Conservation (phyloP, 1,284 basidiomycete species). For the Rhodofomes roseus region DNA sequence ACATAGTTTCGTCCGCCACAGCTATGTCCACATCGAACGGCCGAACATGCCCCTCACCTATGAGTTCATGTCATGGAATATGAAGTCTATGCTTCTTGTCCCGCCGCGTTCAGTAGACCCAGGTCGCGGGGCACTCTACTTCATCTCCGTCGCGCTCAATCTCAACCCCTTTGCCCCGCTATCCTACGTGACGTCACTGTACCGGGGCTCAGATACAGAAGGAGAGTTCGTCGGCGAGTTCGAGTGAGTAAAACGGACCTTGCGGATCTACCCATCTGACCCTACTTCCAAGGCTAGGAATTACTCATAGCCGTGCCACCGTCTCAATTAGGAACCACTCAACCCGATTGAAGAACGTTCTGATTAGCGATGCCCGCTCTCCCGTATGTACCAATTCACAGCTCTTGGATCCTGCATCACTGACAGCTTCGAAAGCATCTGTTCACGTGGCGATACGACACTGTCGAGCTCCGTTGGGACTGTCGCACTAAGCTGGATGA, state of each 20-base stretch:
- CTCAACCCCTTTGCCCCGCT: conserved; percentile 42
- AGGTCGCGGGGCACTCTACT: conserved; percentile 34
- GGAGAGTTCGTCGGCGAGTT: conserved; percentile 41
- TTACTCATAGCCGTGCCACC: conserved; percentile 38
- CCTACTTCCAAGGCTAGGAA: conserved; percentile 26
- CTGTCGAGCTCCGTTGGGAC: conserved; percentile 38
- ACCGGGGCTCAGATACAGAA: conserved; percentile 26
- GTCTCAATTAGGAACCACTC: conserved; percentile 35
- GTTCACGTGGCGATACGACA: conserved; percentile 35
- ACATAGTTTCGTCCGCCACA: not conserved
- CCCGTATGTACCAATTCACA: conserved; percentile 16
- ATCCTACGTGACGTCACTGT: conserved; percentile 38
- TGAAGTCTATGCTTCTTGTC: conserved; percentile 33
- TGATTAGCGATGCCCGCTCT: conserved; percentile 31
- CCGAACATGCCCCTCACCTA: conserved; percentile 35
- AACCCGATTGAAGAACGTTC: conserved; percentile 34
- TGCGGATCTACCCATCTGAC: not conserved
- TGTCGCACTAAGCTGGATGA: conserved; percentile 39
- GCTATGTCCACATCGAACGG: conserved; percentile 21
- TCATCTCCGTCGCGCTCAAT: conserved; percentile 38
- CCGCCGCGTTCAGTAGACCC: conserved; percentile 28
- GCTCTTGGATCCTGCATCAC: no score
- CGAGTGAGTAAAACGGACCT: conserved; percentile 29
- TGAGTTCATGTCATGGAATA: conserved; percentile 34
- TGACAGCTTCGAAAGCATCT: conserved; percentile 25